phyloP scores from a whole-genome alignment of 2,329 filamentous ascomycete species.

The Nothopassalora personata region DNA sequence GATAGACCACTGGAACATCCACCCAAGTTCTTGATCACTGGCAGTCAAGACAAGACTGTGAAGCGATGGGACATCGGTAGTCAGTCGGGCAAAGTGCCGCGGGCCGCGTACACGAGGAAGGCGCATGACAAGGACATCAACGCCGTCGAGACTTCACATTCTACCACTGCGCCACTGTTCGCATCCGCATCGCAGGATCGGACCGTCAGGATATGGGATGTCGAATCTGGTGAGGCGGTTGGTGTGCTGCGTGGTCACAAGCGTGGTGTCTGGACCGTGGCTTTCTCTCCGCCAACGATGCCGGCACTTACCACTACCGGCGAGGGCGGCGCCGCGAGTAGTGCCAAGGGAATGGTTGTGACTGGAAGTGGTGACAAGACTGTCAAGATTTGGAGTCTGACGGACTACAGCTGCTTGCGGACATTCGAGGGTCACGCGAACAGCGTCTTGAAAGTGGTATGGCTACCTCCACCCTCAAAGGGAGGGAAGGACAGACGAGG shows the following conservation, averaged over 20 bases:
- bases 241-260: slow-evolving; percentile 90
- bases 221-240: slow-evolving; percentile 80
- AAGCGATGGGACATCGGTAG: slow-evolving; percentile 79
- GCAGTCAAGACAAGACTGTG: slow-evolving; percentile 90
- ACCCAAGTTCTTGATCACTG: slow-evolving; percentile 79
- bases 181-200: slow-evolving; percentile 95
- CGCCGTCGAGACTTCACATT: slow-evolving; percentile 66
- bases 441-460: slow-evolving; percentile 87
- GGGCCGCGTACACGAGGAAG: slow-evolving; percentile 80
- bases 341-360: slow-evolving; percentile 71
- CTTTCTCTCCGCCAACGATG: slow-evolving; percentile 75
- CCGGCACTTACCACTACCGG: slow-evolving; percentile 68
- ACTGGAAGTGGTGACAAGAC: slow-evolving; percentile 96
- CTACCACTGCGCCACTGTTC: slow-evolving; percentile 70
- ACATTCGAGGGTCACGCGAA: slow-evolving; percentile 97
- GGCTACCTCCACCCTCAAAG: slow-evolving; percentile 57
- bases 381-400: slow-evolving; percentile 87
- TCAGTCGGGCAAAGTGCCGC: slow-evolving; percentile 44
- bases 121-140: slow-evolving; percentile 99
- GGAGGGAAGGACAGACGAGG: slow-evolving; percentile 49
- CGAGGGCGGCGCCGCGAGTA: slow-evolving; percentile 56
- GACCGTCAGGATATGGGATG: slow-evolving; percentile 94
- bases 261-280: slow-evolving; percentile 91
- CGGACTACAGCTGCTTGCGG: slow-evolving; percentile 84
- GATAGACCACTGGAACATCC: slow-evolving; percentile 71